Evolutionary conservation across 2,329 filamentous ascomycete species (phyloP).

Genomic region (Aspergillus pseudotamarii): DNA sequence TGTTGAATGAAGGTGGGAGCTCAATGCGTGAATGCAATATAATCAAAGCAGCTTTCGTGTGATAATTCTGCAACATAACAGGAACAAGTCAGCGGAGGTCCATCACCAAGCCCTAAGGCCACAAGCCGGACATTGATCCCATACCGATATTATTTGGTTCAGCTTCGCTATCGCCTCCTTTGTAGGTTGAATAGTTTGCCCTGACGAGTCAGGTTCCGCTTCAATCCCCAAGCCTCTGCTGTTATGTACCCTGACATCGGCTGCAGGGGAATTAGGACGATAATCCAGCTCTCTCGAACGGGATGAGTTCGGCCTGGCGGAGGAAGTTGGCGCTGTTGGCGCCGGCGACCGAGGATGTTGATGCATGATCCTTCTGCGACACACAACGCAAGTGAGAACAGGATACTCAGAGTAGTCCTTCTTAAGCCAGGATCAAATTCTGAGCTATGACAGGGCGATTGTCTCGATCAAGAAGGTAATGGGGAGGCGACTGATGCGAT

Average conservation of each 20-base stretch:
- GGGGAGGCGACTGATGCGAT: slow-evolving; percentile 31
- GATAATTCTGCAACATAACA: slow-evolving; percentile 71
- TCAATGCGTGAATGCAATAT: slow-evolving; percentile 80
- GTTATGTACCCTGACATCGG: slow-evolving; percentile 53
- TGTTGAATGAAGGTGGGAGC: slow-evolving; percentile 61
- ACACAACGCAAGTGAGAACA: not conserved
- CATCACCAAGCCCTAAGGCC: not conserved
- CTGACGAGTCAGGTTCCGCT: slow-evolving; percentile 48
- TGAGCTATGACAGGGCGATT: slow-evolving; percentile 12
- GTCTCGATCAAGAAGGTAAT: slow-evolving; percentile 39
- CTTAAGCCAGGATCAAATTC: slow-evolving; percentile 11
- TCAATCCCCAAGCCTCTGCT: slow-evolving; percentile 56
- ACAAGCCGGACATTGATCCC: slow-evolving; percentile 18
- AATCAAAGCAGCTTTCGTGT: slow-evolving; percentile 81
- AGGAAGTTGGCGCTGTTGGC: slow-evolving; percentile 71
- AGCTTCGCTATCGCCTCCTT: slow-evolving; percentile 75
- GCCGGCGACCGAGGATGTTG: slow-evolving; percentile 80
- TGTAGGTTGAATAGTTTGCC: slow-evolving; percentile 54
- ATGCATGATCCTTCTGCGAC: slow-evolving; percentile 68
- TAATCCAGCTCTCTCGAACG: slow-evolving; percentile 69
- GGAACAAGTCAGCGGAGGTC: slow-evolving; percentile 26
- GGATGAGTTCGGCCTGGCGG: slow-evolving; percentile 70
- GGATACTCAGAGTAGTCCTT: not conserved
- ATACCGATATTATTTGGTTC: slow-evolving; percentile 90
- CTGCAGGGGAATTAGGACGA: slow-evolving; percentile 56